Evolutionary conservation across 257 asterid species (phyloP).

Genomic region (Solanum rostratum): DNA sequence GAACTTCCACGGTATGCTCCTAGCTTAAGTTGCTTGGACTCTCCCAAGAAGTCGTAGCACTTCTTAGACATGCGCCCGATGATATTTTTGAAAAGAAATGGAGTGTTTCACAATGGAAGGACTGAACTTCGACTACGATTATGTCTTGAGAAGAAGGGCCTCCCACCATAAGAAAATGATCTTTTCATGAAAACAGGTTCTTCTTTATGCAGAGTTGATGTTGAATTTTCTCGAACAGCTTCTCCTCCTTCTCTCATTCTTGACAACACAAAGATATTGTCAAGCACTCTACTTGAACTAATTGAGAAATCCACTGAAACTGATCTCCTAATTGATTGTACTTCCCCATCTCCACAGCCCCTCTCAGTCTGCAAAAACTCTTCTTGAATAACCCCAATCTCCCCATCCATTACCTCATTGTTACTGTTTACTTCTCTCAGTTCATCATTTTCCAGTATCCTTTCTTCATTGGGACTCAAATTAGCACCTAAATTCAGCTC

Average conservation of each 20-base stretch:
- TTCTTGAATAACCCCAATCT: background rate
- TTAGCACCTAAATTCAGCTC: background rate
- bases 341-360: background rate
- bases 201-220: background rate
- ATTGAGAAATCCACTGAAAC: conserved; percentile 14
- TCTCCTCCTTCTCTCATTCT: background rate
- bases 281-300: background rate
- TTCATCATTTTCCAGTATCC: background rate
- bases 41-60: too few species aligned
- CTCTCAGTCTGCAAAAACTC: background rate
- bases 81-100: background rate
- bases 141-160: conserved; percentile 13
- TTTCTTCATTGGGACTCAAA: background rate
- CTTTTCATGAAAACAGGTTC: conserved; percentile 16
- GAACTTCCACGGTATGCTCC: background rate
- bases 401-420: background rate
- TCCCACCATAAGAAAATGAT: conserved; percentile 13
- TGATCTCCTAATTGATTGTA: conserved; percentile 8
- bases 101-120: background rate
- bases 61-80: background rate
- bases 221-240: background rate
- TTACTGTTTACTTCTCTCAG: background rate
- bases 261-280: background rate
- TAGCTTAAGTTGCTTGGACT: background rate
- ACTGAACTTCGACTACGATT: background rate